Evolutionary conservation across 2,329 filamentous ascomycete species (phyloP), one percentile per base, ranked within the genome.

Genomic region (Aspergillus puulaauensis): DNA sequence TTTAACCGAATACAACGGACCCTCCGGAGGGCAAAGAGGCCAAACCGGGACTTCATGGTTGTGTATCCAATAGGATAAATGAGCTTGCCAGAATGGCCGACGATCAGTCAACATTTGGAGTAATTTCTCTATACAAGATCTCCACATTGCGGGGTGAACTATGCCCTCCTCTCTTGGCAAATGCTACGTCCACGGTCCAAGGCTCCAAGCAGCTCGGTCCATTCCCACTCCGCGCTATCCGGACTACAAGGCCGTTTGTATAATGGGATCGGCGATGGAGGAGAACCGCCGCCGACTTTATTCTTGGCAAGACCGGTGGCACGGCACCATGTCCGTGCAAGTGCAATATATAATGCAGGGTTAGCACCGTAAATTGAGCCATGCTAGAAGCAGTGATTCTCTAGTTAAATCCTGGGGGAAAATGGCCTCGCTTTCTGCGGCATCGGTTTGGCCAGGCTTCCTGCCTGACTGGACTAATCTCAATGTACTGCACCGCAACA

Each of bases 401-500:
- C n/a, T 35, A 11, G 2, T 6, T 33, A n/a, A 17, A n/a, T 2
- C 14, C n/a, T 6, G 24, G 11, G 5, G 5, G 14, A 35, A 12
- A n/a, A 45, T 52, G 50, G 21, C 40, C 24, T 53, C 50, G 6
- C 41, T 53, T 19, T 48, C 45, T 19, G 50, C 27, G 9, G 52
- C 24, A 44, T 54, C 52, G 15, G 35, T 33, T 37, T 54, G 52
- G 52, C 52, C 52, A 31, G 37, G 21, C 4, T 47, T 19, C 8
- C 52, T 54, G 2, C 52, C 43, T 9, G 52, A 54, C 52, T 54
- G 52, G 52, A 40, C 52, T 8, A 54, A 54, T n/a, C 52, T 54
- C 31, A 41, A 54, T 33, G 45, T 59, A 6, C 49, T 59, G 21
- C 57, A 56, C 15, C 49, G 50, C 15, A 59, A 59, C 23, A 57